A percentile compares a stretch with the other conserved stretches of the same genome.
Evolutionary conservation across 2,329 filamentous ascomycete genomes (phyloP).

Genomic region (Zymoseptoria passerinii): DNA sequence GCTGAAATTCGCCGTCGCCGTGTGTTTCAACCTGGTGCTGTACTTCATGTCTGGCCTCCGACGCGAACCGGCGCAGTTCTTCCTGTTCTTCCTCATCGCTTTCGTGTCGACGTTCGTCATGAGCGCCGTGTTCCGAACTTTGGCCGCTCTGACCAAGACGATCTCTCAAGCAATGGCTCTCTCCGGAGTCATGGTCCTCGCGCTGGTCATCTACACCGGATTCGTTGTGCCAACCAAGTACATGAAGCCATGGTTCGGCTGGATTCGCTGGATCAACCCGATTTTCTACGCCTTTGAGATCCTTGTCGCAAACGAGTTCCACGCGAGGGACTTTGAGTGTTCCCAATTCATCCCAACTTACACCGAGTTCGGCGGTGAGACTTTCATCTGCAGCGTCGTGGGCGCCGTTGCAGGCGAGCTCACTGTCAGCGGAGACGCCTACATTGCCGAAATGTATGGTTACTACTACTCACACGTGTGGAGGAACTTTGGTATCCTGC

Average conservation of each 20-base stretch:
- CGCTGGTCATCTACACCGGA: constrained; percentile 57
- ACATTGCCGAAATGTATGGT: constrained; percentile 26
- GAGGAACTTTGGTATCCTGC: constrained; percentile 59
- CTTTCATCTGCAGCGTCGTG: constrained; percentile 31
- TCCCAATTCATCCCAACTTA: constrained; percentile 33
- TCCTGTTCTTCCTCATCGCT: constrained; percentile 56
- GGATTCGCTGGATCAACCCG: constrained; percentile 43
- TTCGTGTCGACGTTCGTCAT: constrained; percentile 49
- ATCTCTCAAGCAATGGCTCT: constrained; percentile 56
- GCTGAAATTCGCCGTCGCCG: constrained; percentile 46
- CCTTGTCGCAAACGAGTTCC: constrained; percentile 48
- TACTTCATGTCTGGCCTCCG: constrained; percentile 50
- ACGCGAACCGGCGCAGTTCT: constrained; percentile 42
- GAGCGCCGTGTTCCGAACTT: constrained; percentile 50
- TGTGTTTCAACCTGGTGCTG: constrained; percentile 48
- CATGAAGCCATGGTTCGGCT: constrained; percentile 51
- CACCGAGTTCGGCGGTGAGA: constrained; percentile 23
- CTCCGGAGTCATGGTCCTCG: constrained; percentile 45
- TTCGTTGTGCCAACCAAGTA: constrained; percentile 22
- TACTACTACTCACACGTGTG: constrained; percentile 36
- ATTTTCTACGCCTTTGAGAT: constrained; percentile 58
- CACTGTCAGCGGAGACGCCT: constrained; percentile 35
- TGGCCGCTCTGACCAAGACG: constrained; percentile 51
- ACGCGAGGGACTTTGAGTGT: constrained; percentile 28
- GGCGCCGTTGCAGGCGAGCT: constrained; percentile 33